These are phyloP conservation scores for Funneliformis caledonium DNA, from an alignment of 371 early-diverging fungal species.

Conservation along the genomic window DNA sequence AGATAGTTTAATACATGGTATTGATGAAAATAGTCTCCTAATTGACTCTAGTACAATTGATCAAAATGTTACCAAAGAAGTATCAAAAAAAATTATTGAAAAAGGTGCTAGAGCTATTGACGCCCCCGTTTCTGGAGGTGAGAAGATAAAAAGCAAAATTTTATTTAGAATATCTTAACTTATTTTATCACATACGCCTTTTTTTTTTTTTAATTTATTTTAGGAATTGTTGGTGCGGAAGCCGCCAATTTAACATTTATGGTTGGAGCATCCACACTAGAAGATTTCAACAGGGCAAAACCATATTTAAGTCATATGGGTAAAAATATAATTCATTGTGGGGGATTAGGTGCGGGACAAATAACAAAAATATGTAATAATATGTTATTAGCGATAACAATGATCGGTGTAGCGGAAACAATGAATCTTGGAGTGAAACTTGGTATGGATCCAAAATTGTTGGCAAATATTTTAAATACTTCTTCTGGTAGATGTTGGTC, in stretches of 20 bases:
- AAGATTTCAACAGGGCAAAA: conserved; percentile 69
- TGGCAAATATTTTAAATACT: conserved; percentile 87
- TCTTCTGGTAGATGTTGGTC: conserved; percentile 92
- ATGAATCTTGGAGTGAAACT: conserved; percentile 86
- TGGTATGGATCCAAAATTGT: conserved; percentile 89
- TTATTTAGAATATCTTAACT: background rate
- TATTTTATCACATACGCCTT: background rate
- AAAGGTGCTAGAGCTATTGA: conserved; percentile 80
- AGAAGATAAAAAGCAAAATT: background rate
- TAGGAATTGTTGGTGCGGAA: conserved; percentile 85
- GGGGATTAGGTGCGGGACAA: conserved; percentile 86
- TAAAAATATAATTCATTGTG: conserved; percentile 93
- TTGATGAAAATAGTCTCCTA: conserved; percentile 60
- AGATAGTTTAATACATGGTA: conserved; percentile 59
- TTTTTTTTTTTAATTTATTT: conserved; percentile 24
- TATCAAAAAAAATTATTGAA: conserved; percentile 61
- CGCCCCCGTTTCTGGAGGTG: conserved; percentile 96
- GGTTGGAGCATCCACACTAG: conserved; percentile 80
- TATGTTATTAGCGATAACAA: conserved; percentile 91
- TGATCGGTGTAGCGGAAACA: conserved; percentile 93
- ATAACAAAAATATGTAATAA: conserved; percentile 98
- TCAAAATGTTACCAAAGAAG: conserved; percentile 68
- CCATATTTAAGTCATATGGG: conserved; percentile 85
- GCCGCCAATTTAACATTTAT: conserved; percentile 95
- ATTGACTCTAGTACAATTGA: conserved; percentile 96